Evolutionary conservation across 768 basidiomycete genomes (phyloP), one percentile per base, ranked within the genome.

Genomic region (Kwoniella botswanensis): DNA sequence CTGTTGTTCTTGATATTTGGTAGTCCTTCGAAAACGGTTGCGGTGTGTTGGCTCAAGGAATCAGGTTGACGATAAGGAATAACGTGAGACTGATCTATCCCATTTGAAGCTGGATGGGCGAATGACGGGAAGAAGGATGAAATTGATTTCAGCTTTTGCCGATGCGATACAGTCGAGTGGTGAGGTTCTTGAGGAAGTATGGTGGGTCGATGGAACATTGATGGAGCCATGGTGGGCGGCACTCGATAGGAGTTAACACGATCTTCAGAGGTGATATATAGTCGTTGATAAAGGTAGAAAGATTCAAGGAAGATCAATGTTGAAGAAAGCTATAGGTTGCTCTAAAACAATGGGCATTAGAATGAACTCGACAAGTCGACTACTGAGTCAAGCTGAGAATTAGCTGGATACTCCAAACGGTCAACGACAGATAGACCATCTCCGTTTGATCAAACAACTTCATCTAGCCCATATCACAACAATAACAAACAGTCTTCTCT

Each of bases 101-200:
- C 15, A 6, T 13, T 15, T 7, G 44, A 43, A 24, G 13, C 18
- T 6, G 52, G 2, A 17, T 63, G 42, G 9, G 52, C 56, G 62
- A 57, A 62, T 17, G 53, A 54, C 21, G 54, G 61, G 44, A 69
- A 69, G 52, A 69, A 58, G 13, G 68, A 69, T 13, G 68, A 63
- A 24, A 69, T 69, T 13, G 53, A 46, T 46, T 52, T 69, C 24
- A 69, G 59, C 21, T 62, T 68, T 41, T 59, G 57, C 3, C 29
- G 22, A n/a, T 59, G 54, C 42, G 42, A 24, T 44, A 61, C 12
- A 62, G 67, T 35, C 52, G 54, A 18, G 53, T 57, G 5, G 58
- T 21, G 18, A 54, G 24, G 54, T 18, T 29, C 52, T n/a, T 54
- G 35, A 22, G 26, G 18, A 1, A 21, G 6, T 44, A 29, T 35